Percentiles rank a stretch among this genome's conserved stretches.
Conservation (phyloP, 805 yeast genomes). For the Ogataea methylovora region DNA sequence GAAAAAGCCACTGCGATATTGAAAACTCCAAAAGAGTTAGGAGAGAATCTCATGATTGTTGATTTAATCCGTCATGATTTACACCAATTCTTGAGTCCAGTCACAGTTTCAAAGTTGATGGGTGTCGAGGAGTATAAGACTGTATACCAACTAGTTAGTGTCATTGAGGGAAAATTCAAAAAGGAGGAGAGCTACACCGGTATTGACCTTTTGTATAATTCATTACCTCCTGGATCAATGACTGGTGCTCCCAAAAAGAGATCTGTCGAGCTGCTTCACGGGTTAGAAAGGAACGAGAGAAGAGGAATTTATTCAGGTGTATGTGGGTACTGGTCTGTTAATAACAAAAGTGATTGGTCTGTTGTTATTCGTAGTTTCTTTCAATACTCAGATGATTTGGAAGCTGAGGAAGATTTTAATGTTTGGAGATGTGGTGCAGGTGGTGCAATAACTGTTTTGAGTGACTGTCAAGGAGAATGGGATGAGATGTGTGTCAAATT, state of each 20-base stretch:
- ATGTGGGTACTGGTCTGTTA: constrained; percentile 88
- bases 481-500: constrained; percentile 83
- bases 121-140: constrained; percentile 86
- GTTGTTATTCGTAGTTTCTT: constrained; percentile 85
- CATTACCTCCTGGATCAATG: constrained; percentile 98
- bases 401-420: constrained; percentile 14
- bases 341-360: constrained; percentile 91
- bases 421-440: constrained; percentile 98
- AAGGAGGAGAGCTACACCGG: constrained; percentile 41
- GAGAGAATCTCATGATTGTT: constrained; percentile 95
- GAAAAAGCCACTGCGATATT: constrained; percentile 58
- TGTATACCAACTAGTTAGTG: constrained; percentile 87
- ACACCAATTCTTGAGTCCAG: constrained; percentile 55
- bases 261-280: constrained; percentile 75
- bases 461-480: constrained; percentile 81
- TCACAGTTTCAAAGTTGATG: constrained; percentile 76
- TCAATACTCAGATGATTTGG: constrained; percentile 46
- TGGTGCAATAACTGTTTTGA: constrained; percentile 90
- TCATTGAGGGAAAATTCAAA: constrained; percentile 58
- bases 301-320: constrained; percentile 91
- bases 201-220: constrained; percentile 65
- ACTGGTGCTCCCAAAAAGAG: constrained; percentile 98
- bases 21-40: constrained; percentile 85
- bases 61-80: constrained; percentile 92
- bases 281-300: constrained; percentile 49